Percentiles rank a stretch among this genome's conserved stretches.
These are phyloP conservation scores for Durusdinium trenchii DNA, from an alignment of 73 alveolate species.

Conservation along the genomic window DNA sequence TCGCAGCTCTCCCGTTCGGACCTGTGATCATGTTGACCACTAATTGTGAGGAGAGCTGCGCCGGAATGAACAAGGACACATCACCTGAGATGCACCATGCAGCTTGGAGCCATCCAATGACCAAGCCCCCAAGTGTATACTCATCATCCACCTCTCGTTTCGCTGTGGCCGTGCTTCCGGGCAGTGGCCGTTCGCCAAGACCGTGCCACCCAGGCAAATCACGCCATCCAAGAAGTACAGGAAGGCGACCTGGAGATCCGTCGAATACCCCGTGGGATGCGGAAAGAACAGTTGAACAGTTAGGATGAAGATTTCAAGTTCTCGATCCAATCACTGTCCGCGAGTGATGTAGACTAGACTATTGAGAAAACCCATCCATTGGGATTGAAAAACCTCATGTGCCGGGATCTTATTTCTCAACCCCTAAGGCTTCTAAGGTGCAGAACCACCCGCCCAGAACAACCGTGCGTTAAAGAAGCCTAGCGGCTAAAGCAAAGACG, in stretches of 20 bases:
- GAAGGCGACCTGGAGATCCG: neutral
- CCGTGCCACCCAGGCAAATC: conserved; percentile 27
- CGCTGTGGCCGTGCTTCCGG: neutral
- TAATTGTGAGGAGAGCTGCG: conserved; percentile 59
- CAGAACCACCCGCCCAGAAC: too few relatives aligned
- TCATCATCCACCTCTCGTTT: neutral
- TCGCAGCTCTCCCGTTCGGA: neutral
- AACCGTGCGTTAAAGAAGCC: too few relatives aligned
- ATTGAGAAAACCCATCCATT: too few relatives aligned
- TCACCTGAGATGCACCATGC: conserved; percentile 64
- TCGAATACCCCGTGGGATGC: too few relatives aligned
- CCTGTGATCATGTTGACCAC: conserved; percentile 69
- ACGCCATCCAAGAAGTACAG: conserved; percentile 33
- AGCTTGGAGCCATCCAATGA: too few relatives aligned
- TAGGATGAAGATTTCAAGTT: neutral
- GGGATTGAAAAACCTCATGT: too few relatives aligned
- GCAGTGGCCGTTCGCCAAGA: conserved; percentile 46
- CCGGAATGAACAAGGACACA: conserved; percentile 23
- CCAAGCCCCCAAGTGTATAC: neutral
- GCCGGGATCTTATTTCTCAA: too few relatives aligned
- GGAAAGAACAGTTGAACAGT: too few relatives aligned
- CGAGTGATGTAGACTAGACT: too few relatives aligned
- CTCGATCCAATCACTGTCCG: neutral
- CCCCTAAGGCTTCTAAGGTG: too few relatives aligned
- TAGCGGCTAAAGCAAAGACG: too few relatives aligned